These are phyloP conservation scores for Aethionema arabicum DNA, from an alignment of 345 rosid genomes.

Conservation along the genomic window DNA sequence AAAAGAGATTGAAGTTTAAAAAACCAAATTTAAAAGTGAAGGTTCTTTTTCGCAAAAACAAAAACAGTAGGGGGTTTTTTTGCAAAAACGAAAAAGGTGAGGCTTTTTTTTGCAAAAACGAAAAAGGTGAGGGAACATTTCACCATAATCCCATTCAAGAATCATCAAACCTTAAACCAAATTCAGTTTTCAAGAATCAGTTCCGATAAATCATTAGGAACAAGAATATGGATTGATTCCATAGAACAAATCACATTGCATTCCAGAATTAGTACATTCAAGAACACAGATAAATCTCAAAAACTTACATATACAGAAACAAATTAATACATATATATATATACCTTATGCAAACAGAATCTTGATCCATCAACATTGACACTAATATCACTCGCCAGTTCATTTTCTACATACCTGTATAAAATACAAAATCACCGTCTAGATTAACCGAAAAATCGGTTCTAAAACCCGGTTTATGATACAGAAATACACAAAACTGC, in stretches of 20 bases:
- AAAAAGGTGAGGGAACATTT: too few species aligned
- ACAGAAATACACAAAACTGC: neutral
- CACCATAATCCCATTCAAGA: too few species aligned
- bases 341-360: slow-evolving; percentile 85
- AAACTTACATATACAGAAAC: neutral
- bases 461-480: slow-evolving; percentile 16
- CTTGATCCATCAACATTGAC: slow-evolving; percentile 56
- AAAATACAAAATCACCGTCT: neutral
- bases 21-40: too few species aligned
- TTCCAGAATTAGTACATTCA: too few species aligned
- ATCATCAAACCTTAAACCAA: neutral
- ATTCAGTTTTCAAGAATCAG: too few species aligned
- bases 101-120: too few species aligned
- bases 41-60: too few species aligned
- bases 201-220: too few species aligned
- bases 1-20: too few species aligned
- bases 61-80: too few species aligned
- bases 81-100: too few species aligned
- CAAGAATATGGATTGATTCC: neutral
- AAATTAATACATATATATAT: neutral
- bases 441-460: neutral
- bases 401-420: slow-evolving; percentile 66
- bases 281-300: slow-evolving; percentile 1
- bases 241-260: neutral
- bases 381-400: slow-evolving; percentile 69